These are phyloP conservation scores for Ocimum tenuiflorum DNA, from an alignment of 257 asterid species.

Conservation along the genomic window DNA sequence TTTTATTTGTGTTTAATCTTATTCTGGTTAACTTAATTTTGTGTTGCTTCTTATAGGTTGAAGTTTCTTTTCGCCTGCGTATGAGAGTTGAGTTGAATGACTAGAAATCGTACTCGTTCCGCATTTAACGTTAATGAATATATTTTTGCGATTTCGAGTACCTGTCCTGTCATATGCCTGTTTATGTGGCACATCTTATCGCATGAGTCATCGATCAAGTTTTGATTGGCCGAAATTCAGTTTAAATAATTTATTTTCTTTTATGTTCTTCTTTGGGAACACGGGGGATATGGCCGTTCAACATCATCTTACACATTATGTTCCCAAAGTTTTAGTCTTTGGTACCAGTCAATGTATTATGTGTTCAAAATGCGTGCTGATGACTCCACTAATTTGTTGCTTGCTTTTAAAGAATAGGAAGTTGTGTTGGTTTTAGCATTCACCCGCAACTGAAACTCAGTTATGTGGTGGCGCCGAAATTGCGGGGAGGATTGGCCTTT, in stretches of 20 bases:
- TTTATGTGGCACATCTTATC: conserved; percentile 11
- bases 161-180: not conserved
- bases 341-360: conserved; percentile 6
- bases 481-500: conserved; percentile 2
- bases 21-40: not conserved
- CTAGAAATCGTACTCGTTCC: conserved; percentile 3
- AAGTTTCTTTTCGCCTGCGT: not conserved
- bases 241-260: no score
- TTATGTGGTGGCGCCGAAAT: not conserved
- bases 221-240: no score
- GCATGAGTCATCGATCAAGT: not conserved
- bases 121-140: conserved; percentile 3
- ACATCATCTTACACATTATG: not conserved
- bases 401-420: conserved; percentile 2
- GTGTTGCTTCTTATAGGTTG: not conserved
- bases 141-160: conserved; percentile 1
- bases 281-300: conserved; percentile 2
- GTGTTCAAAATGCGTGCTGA: not conserved
- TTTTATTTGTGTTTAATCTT: not conserved
- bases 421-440: not conserved
- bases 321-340: conserved; percentile 10
- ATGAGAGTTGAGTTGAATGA: conserved; percentile 19
- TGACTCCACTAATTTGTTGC: not conserved
- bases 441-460: not conserved
- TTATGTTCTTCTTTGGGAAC: not conserved